Evolutionary conservation across 352 stramenopile genomes (phyloP), one percentile per base, ranked within the genome.

Genomic region (Globisporangium paroecandrum): DNA sequence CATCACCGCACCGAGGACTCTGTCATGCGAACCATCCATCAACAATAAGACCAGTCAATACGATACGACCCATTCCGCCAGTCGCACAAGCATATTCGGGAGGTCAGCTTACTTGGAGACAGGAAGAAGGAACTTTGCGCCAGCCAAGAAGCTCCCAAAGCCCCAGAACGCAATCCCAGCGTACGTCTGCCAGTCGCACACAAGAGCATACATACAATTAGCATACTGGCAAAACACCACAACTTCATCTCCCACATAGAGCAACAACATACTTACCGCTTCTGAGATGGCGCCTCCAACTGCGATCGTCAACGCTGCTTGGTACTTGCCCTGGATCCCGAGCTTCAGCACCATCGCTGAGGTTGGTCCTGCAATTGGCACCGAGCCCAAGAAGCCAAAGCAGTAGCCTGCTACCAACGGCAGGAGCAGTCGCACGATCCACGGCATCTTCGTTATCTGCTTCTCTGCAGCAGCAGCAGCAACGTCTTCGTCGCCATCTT

Each of bases 301-400:
- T 63, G 89, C 89, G 68, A 96, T 93, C 1, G 85, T 94, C 24
- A 95, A 64, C 25, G 79, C 89, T 0, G 85, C 77, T 25, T 78
- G 79, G 66, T 96, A 96, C 62, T 96, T 93, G 5, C 89, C 87
- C 67, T 96, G 87, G 38, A 96, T 95, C 0, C 89, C 89, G 13
- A 95, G 76, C 75, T 93, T 94, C 24, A 96, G 63, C 58, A 96
- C 89, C 87, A 96, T 96, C 3, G 89, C 89, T 1, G 87, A 95
- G 41, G 89, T 96, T 25, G 89, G 89, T 2, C 89, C 89, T 0
- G 89, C 85, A 34, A 96, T 79, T 2, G 89, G 89, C 20, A 96
- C 86, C 1, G 89, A 96, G 0, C 89, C 89, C 46, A 96, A 69
- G 65, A 96, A 96, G 0, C 89, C 89, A 64, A 96, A 96, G 66